Base-by-base conservation (phyloP, 306 rosid genomes). In the Vigna mungo region DNA sequence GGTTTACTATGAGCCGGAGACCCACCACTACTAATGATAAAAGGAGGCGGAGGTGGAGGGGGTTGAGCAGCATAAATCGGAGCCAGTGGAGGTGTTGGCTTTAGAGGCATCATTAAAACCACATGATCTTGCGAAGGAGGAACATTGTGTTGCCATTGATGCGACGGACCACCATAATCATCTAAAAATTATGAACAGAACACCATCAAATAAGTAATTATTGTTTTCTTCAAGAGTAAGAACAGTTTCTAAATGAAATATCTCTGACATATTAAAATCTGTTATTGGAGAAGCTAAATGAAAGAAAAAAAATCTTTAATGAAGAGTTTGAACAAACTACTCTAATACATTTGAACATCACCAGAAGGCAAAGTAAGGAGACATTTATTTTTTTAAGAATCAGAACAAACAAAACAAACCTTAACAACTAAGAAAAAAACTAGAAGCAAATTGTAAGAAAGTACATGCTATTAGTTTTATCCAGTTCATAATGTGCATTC, bases 21-120 rank as follows among this genome's bases (percentile, higher is more conserved):
- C 10, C 95, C 97, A 14, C 91, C 97, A 73, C 99, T 92, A 84
- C 92, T 92, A 85, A 46, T 84, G 16, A 89, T 46, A 87, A 85
- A 84, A 61, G 85, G 86, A 17, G 81, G 88, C 0, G 85, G 86
- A 0, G 84, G 88, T 0, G 87, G 90, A 0, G 90, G 89, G 1
- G 89, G 88, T 3, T 82, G 85, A 23, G 82, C 48, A 16, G 3
- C 62, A 23, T 75, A 75, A 15, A 30, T 18, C 2, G 88, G 85
- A 11, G 96, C 80, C 4, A 90, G 89, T 2, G 89, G 81, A 17
- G 91, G 88, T 17, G 93, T 67, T 15, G 95, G 95, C 76, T 90
- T 91, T 1, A 87, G 90, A 3, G 87, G 92, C 63, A 80, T 63
- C 77, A 74, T 44, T 9, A 84, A 68, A 5, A 79, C 74, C 61